Base-by-base conservation (phyloP, 192 early-diverging fungal species). In the Rhizophagus sp. region DNA sequence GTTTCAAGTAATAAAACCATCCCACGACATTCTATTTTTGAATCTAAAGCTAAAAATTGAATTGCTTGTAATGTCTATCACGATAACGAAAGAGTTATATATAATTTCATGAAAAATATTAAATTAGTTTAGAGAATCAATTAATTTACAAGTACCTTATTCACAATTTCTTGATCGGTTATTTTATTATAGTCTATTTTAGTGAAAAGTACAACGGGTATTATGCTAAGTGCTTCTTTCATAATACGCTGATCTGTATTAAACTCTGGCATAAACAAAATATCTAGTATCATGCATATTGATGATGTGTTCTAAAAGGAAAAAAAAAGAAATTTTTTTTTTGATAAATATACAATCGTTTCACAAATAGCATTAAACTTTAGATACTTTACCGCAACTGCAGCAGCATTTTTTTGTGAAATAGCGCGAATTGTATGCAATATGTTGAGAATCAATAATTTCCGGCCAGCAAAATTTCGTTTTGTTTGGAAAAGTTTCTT, bases 1-100 rank as follows among this genome's bases (percentile, higher is more conserved):
- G 82, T 73, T 47, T 78, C 69, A 13, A 84, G 69, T 39, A 83
- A 62, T 57, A 81, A 63, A 34, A 72, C 64, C 2, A 86, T 36
- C 22, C 70, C 67, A 27, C 75, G 81, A 39, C 80, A 78, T n/a
- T 75, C 81, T 49, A 81, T 39, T 17, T 71, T 52, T 12, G 73
- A 65, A 47, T 79, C 71, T 52, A 81, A 72, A 36, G 84, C 22
- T 62, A 79, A 75, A 6, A 41, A 36, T 30, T 72, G 49, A 15
- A 84, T 34, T 39, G 68, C 41, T n/a, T 47, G 41, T 34, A 80
- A 65, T 30, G 71, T 71, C 49, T 79, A 75, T 22, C 9, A 71
- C 7, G 44, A 44, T n/a, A 44, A 44, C 15, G 11, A 41, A 10
- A 41, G 3, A 71, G 27, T 63, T 11, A 11, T 10, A 49, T 62